A percentile compares a stretch with the other conserved stretches of the same genome.
Conservation (phyloP, 1,139 yeast species). For the Sugiyamaella sp. region DNA sequence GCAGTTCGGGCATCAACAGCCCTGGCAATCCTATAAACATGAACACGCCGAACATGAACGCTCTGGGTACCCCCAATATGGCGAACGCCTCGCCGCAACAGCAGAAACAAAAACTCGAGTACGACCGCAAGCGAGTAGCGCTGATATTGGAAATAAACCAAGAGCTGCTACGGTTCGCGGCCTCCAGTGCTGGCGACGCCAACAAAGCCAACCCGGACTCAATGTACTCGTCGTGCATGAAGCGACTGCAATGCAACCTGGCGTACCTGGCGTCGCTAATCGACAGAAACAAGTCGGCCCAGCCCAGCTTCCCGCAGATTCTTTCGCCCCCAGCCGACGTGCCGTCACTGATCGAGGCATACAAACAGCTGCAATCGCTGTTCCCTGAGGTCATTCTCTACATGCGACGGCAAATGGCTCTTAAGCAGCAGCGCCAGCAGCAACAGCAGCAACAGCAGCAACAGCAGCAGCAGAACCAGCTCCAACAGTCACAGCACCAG, state of each 20-base stretch:
- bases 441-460: conserved; percentile 29
- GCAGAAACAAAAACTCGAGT: conserved; percentile 24
- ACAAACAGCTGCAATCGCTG: conserved; percentile 36
- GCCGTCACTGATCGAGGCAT: conserved; percentile 37
- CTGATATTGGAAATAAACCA: conserved; percentile 40
- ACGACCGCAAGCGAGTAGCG: conserved; percentile 34
- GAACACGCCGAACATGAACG: not conserved
- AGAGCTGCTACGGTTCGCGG: conserved; percentile 38
- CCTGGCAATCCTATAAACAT: not conserved
- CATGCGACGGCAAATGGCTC: conserved; percentile 33
- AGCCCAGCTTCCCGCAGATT: conserved; percentile 35
- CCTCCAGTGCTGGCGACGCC: conserved; percentile 30
- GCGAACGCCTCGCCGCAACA: not conserved
- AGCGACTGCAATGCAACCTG: conserved; percentile 41
- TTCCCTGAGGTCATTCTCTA: conserved; percentile 38
- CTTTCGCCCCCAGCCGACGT: conserved; percentile 40
- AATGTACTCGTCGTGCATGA: conserved; percentile 36
- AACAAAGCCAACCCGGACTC: conserved; percentile 30
- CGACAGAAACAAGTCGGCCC: conserved; percentile 33
- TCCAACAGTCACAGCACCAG: conserved; percentile 22
- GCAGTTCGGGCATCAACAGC: not conserved
- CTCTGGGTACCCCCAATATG: not conserved
- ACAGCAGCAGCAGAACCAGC: conserved; percentile 28
- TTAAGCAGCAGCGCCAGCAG: conserved; percentile 31
- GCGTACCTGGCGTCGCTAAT: conserved; percentile 38